Evolutionary conservation across 2,329 filamentous ascomycete genomes (phyloP), one percentile per base, ranked within the genome.

Genomic region (Aureobasidium pullulans): DNA sequence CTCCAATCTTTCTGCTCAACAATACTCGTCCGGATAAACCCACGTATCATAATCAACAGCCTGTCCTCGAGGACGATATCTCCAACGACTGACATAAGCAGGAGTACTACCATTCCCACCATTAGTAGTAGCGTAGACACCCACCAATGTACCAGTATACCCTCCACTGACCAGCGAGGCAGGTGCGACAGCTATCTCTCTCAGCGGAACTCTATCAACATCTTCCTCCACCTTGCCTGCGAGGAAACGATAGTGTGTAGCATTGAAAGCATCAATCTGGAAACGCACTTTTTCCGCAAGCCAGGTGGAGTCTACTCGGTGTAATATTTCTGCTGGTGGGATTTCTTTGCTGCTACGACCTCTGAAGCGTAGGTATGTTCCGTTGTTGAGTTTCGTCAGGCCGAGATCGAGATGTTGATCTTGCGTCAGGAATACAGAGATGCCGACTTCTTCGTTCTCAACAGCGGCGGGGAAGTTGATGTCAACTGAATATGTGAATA

Each of bases 101-200:
- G 75, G 71, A 34, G 75, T 75, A 2, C 64, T 72, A 2, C 73
- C 75, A 10, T 72, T 66, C 1, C 73, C 73, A 0, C 79, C 80
- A 62, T 83, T 83, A 31, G 70, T 79, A 4, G 81, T 83, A 42
- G 76, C 76, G 65, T 82, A 83, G 1, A 77, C 72, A 0, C 80
- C 81, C 0, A 84, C 62, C 19, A 83, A 68, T 1, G 75, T 75
- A 0, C 80, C 63, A 44, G 37, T 19, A 43, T 10, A 19, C 23
- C 23, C 23, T 23, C 23, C 23, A 23, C 23, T 23, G 23, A 23
- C 23, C 23, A 23, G 2, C 23, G 23, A 23, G 23, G 23, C 23
- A 23, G 23, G 23, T 23, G 23, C 23, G 3, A 23, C 3, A 23
- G 23, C 23, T 23, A 23, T 4, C 23, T 23, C 23, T 23, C 3